Evolutionary conservation across 106 monocot species (phyloP).

Genomic region (Platanthera guangdongensis): DNA sequence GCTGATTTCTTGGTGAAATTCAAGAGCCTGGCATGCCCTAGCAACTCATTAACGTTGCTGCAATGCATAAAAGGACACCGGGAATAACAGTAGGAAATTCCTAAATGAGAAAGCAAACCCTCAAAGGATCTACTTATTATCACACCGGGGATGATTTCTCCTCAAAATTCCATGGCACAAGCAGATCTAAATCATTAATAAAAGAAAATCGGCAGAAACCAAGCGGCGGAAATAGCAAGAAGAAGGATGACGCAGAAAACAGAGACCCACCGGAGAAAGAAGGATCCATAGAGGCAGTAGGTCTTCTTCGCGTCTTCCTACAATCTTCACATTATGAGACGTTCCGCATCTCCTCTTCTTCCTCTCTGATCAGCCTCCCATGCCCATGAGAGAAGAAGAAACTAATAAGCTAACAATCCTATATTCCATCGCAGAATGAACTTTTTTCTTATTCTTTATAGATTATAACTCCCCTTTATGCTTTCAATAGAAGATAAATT

Average conservation of each 20-base stretch:
- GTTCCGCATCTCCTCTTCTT: neutral
- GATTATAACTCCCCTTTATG: neutral
- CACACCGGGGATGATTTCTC: neutral
- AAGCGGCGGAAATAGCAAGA: conserved; percentile 2
- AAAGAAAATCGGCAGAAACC: neutral
- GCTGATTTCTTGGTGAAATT: neutral
- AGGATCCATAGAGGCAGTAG: conserved; percentile 16
- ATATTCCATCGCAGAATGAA: neutral
- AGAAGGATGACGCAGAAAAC: neutral
- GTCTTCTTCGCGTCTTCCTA: conserved; percentile 1
- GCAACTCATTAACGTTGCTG: neutral
- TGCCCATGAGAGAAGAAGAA: neutral
- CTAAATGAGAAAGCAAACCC: neutral
- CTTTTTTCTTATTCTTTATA: conserved; percentile 3
- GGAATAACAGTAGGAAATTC: neutral
- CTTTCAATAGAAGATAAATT: neutral
- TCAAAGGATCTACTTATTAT: neutral
- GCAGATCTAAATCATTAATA: conserved; percentile 7
- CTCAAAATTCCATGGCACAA: neutral
- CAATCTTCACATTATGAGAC: conserved; percentile 5
- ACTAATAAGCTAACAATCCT: neutral
- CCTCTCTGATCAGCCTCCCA: conserved; percentile 4
- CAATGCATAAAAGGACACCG: neutral
- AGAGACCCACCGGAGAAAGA: conserved; percentile 16
- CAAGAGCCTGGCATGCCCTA: neutral